Base-by-base conservation (phyloP, 2,329 filamentous ascomycete species). In the Alternaria solani region DNA sequence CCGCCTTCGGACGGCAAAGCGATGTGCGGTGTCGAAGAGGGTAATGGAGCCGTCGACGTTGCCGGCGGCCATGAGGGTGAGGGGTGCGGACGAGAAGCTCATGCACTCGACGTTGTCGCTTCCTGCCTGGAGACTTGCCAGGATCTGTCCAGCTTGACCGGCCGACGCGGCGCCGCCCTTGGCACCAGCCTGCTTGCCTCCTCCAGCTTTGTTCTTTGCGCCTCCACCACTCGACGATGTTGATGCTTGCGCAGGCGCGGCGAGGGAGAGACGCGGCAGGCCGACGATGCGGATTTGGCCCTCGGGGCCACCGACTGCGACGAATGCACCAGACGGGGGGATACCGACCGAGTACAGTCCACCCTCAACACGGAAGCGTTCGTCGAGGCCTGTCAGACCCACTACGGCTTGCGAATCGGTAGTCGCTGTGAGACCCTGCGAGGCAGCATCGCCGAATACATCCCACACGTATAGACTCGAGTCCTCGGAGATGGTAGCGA, bases 401-500 rank as follows among this genome's bases (percentile, higher is more conserved):
- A 98, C 87, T 12, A 94, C 88, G 0, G 92, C 83, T 66, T 88
- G 87, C 14, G 84, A 82, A 25, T 85, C 83, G 5, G 84, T 82
- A 2, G 83, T 83, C 25, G 85, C 82, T 2, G 83, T 82, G 14
- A 89, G 77, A 4, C 87, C 88, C 8, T 87, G 86, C 0, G 85
- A 89, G 3, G 90, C 89, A 1, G 91, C 92, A 23, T 88, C 86
- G 49, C 92, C 92, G 81, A 93, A 97, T 14, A 94, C 90, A 74
- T 98, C 95, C 88, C 93, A 97, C 25, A 97, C 94, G 77, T 94
- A 94, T 59, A 99, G 85, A 69, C 89, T 94, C 59, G 88, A 87
- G 78, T 98, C 94, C 76, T 98, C 94, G 43, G 90, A 89, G 5
- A 98, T 92, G 0, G 94, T 97, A 7, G 91, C 92, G 2, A 99